Evolutionary conservation across 192 early-diverging fungal genomes (phyloP), one percentile per base, ranked within the genome.

Genomic region (Entomortierella chlamydospora): DNA sequence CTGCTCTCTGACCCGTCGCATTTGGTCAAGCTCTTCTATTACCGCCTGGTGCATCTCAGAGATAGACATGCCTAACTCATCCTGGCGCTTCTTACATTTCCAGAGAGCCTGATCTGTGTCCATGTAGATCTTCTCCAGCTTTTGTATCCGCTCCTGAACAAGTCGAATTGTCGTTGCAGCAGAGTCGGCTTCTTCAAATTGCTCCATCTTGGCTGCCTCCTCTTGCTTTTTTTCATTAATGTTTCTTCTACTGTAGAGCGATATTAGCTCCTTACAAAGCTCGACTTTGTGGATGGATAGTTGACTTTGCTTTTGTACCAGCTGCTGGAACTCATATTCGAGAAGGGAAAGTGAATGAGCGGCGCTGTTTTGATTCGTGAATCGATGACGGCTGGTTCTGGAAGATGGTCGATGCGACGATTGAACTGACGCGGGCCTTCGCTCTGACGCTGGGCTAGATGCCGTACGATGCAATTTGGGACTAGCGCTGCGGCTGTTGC

Each of bases 41-140:
- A 70, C 68, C 0, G n/a, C 52, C 0, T 58, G 61, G 25, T 70
- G 68, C 55, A 64, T 56, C 57, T 68, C 57, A 11, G 56, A 45
- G 15, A 79, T 61, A 26, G 56, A 56, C 52, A 34, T 57, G 1
- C 53, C 58, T 28, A 79, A 37, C 26, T 79, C 76, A 49, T 70
- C 76, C n/a, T 79, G 76, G 26, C 61, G 66, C 43, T 61, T 70
- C 52, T 56, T 70, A 30, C 50, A 43, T 47, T 61, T 64, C 76
- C 68, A 79, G n/a, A 79, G 68, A 2, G 41, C 25, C 33, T 41
- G 26, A 25, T 70, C 76, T 11, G 50, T 54, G 25, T 70, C 61
- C 20, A 33, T 29, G 13, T 64, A 61, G 18, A 64, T 63, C 4
- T 37, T 34, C 39, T 78, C 73, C 23, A 64, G 30, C 29, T 68